Percentiles rank a stretch among this genome's conserved stretches.
phyloP scores from a whole-genome alignment of 192 early-diverging fungal genomes.

The Martensiomyces pterosporus region DNA sequence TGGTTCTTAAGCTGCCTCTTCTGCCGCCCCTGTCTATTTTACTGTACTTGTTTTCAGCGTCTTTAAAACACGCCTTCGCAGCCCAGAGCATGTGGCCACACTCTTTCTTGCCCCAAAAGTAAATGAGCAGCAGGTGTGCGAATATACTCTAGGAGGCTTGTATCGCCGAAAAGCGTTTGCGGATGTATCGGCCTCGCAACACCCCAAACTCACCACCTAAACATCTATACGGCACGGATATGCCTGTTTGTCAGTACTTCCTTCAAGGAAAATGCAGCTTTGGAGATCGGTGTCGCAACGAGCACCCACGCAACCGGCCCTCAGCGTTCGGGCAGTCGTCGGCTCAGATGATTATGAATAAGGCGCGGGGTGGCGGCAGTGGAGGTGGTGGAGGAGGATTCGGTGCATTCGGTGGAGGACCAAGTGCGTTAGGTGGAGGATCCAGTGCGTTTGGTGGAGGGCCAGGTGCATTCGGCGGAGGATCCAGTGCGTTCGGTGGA shows the following conservation, averaged over 20 bases:
- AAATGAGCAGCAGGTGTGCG: too few species aligned
- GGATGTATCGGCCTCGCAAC: too few species aligned
- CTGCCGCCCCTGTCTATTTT: too few species aligned
- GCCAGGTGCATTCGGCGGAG: background rate
- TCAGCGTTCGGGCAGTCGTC: conserved; percentile 46
- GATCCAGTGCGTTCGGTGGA: background rate
- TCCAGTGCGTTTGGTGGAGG: background rate
- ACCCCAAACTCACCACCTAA: too few species aligned
- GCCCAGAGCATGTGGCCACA: too few species aligned
- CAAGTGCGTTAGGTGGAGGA: background rate
- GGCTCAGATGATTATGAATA: conserved; percentile 27
- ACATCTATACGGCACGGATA: conserved; percentile 13
- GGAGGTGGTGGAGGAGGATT: conserved; percentile 1
- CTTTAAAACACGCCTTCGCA: too few species aligned
- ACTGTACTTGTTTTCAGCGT: too few species aligned
- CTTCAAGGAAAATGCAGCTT: conserved; percentile 56
- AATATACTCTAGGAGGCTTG: too few species aligned
- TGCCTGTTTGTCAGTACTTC: conserved; percentile 50
- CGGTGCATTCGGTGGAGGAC: background rate
- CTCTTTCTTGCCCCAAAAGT: too few species aligned
- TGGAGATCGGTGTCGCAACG: conserved; percentile 55
- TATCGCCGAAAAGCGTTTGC: too few species aligned
- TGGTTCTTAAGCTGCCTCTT: too few species aligned
- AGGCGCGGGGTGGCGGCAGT: conserved; percentile 8
- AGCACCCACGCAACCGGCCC: conserved; percentile 48